Conservation (phyloP, 2,329 filamentous ascomycete genomes). For the Myriosclerotinia scirpicola region DNA sequence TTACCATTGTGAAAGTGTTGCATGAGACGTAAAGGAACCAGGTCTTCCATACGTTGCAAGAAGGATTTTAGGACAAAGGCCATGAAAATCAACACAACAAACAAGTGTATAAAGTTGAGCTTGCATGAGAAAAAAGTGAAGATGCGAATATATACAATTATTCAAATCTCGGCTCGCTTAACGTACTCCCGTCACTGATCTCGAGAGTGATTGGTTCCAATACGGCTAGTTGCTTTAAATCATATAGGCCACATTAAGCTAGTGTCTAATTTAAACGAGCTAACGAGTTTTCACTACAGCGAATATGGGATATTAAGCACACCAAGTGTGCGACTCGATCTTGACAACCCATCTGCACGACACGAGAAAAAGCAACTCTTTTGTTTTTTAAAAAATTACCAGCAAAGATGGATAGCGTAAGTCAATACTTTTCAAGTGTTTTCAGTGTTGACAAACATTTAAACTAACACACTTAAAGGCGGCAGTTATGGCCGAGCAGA, state of each 20-base stretch:
- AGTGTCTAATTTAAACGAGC: background rate
- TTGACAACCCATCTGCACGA: background rate
- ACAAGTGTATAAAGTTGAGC: background rate
- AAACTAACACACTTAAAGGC: background rate
- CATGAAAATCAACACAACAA: background rate
- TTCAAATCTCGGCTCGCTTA: background rate
- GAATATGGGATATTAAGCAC: background rate
- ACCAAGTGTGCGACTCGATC: background rate
- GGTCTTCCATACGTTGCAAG: background rate
- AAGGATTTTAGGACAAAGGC: background rate
- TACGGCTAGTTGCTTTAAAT: background rate
- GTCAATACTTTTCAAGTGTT: background rate
- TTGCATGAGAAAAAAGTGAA: background rate
- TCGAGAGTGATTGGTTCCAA: background rate
- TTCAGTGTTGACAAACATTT: background rate
- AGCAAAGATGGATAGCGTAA: conserved; percentile 1
- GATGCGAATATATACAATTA: background rate
- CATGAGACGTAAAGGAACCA: background rate
- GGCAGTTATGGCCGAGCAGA: background rate
- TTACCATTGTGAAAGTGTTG: too few species aligned
- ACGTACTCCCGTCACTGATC: background rate
- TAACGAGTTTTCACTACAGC: background rate
- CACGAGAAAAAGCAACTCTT: background rate
- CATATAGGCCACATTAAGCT: background rate
- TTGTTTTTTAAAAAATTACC: background rate